These are phyloP conservation scores for Pleurotus platypus DNA, from an alignment of 768 basidiomycete genomes.

Conservation along the genomic window DNA sequence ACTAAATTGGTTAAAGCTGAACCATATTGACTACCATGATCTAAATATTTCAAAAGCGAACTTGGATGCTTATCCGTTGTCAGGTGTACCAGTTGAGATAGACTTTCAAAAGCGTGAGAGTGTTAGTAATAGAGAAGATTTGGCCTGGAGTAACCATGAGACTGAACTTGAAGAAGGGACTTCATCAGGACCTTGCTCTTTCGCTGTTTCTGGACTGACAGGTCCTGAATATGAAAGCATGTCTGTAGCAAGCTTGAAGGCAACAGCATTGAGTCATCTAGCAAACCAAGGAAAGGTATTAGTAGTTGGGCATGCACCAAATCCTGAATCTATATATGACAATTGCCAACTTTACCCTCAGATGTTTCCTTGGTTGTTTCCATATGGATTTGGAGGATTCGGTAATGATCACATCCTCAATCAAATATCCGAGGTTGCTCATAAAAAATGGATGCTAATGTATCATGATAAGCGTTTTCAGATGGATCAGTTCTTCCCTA, in stretches of 20 bases:
- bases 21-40: too few relatives aligned
- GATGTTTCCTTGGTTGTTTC: slow-evolving; percentile 37
- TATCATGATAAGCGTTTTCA: slow-evolving; percentile 40
- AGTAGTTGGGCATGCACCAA: slow-evolving; percentile 12
- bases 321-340: slow-evolving; percentile 19
- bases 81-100: too few relatives aligned
- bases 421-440: too few relatives aligned
- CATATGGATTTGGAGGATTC: slow-evolving; percentile 30
- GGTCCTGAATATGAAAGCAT: slow-evolving; percentile 16
- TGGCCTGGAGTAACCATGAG: too few relatives aligned
- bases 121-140: too few relatives aligned
- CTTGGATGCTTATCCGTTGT: too few relatives aligned
- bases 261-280: slow-evolving; percentile 19
- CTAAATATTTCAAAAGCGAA: too few relatives aligned
- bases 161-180: slow-evolving; percentile 16
- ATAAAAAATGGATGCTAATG: slow-evolving; percentile 22
- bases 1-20: too few relatives aligned
- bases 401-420: slow-evolving; percentile 5
- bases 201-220: slow-evolving; percentile 33
- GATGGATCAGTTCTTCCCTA: slow-evolving; percentile 28
- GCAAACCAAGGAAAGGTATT: slow-evolving; percentile 13
- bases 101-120: too few relatives aligned
- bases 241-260: slow-evolving; percentile 13
- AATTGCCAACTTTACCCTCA: slow-evolving; percentile 31
- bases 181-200: slow-evolving; percentile 26